These are phyloP conservation scores for Linnemannia hyalina DNA, from an alignment of 192 early-diverging fungal genomes.

Conservation along the genomic window DNA sequence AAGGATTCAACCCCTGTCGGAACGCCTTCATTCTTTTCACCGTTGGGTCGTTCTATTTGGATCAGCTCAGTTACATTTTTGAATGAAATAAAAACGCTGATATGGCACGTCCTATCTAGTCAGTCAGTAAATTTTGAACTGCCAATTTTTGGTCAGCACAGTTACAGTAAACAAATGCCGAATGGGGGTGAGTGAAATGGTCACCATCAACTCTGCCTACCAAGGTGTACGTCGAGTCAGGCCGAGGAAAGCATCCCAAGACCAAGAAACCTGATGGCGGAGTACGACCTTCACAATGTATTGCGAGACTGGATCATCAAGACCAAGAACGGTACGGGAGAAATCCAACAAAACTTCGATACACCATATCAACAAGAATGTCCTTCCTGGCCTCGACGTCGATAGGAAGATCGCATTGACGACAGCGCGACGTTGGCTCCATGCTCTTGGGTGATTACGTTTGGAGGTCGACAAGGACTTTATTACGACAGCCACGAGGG, in stretches of 20 bases:
- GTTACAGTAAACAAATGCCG: too few species aligned
- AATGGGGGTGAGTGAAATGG: too few species aligned
- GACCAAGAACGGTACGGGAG: neutral
- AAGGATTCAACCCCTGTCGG: slow-evolving; percentile 6
- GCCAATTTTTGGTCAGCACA: too few species aligned
- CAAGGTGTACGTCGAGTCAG: neutral
- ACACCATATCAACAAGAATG: neutral
- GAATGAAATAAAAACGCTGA: too few species aligned
- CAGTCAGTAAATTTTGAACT: too few species aligned
- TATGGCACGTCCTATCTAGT: too few species aligned
- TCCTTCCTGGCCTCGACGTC: neutral
- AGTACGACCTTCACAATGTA: neutral
- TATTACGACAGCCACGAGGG: slow-evolving; percentile 46
- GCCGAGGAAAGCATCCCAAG: neutral
- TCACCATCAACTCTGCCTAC: too few species aligned
- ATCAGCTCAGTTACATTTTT: slow-evolving; percentile 9
- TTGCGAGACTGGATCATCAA: too few species aligned
- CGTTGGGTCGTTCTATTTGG: neutral
- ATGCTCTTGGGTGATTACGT: slow-evolving; percentile 16
- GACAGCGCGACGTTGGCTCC: slow-evolving; percentile 11
- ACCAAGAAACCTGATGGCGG: neutral
- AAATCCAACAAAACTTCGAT: neutral
- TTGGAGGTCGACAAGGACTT: slow-evolving; percentile 1
- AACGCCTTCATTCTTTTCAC: slow-evolving; percentile 9
- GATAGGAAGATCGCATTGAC: neutral